phyloP scores from a whole-genome alignment of 371 early-diverging fungal species.

The Mucor lusitanicus region DNA sequence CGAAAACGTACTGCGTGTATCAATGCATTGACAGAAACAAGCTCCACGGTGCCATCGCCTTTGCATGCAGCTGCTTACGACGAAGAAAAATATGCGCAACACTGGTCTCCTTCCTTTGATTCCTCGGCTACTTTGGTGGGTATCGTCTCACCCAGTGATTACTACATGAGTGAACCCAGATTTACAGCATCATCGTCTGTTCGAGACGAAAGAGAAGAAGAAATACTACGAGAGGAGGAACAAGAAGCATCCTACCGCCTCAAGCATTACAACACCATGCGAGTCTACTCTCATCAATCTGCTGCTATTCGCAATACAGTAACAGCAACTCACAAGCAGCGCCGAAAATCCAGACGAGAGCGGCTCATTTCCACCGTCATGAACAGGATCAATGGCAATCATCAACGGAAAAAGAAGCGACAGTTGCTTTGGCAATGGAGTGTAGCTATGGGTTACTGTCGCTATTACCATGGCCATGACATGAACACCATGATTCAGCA shows the following conservation, averaged over 20 bases:
- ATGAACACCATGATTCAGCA: slow-evolving; percentile 6
- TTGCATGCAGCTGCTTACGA: background rate
- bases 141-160: background rate
- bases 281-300: background rate
- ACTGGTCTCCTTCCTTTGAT: background rate
- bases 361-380: background rate
- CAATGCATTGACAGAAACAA: background rate
- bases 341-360: background rate
- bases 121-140: slow-evolving; percentile 5
- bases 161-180: background rate
- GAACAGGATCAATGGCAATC: background rate
- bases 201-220: background rate
- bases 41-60: background rate
- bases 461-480: slow-evolving; percentile 15
- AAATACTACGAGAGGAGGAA: background rate
- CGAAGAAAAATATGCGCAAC: background rate
- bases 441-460: slow-evolving; percentile 25
- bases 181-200: background rate
- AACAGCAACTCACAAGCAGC: background rate
- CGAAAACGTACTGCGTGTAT: background rate
- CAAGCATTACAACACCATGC: background rate
- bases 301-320: background rate
- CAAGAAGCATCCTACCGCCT: background rate
- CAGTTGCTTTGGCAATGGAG: slow-evolving; percentile 22
- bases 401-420: slow-evolving; percentile 2